Base-by-base conservation (phyloP, 768 basidiomycete species). In the Inosperma sp. region DNA sequence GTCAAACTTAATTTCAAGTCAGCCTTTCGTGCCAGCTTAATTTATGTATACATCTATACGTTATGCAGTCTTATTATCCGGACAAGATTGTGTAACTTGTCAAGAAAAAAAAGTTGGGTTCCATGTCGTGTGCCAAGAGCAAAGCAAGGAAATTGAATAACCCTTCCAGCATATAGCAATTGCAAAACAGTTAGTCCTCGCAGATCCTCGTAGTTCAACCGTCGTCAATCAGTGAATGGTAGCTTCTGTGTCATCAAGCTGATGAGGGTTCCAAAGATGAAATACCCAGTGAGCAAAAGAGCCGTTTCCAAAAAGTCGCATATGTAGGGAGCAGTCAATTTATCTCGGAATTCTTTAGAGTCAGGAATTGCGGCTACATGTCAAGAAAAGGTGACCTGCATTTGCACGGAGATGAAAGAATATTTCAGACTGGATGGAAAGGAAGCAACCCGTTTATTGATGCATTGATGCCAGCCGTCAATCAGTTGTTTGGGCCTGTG, bases 221-320 rank as follows among this genome's bases (percentile, higher is more conserved):
- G 58, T 65, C 60, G 64, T 63, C 64, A 63, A 62, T 62, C 58
- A 62, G 48, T 53, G 51, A 45, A 36, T 36, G 37, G 46, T 31
- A 56, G 49, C 64, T 65, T 65, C 64, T 48, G 12, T 65, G 64
- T 61, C 64, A 64, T 26, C 39, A n/a, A 42, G 34, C 13, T 51
- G 50, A 51, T 49, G 40, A 36, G 21, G 23, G 9, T 31, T 21
- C 22, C 6, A 44, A 9, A 7, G 27, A n/a, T 27, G 16, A 23
- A 30, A 50, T 41, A 30, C 17, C 30, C 35, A 16, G 27, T 16
- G n/a, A 25, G 29, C 16, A 30, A 19, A n/a, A 30, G 40, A 41
- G 27, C 7, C 41, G n/a, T 10, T 22, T 33, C 31, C 4, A 23
- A 5, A 19, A 22, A 41, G 10, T 23, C 19, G 14, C 39, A 14